Percentiles rank a stretch among this genome's conserved stretches.
Conservation (phyloP, 2,329 filamentous ascomycete species). For the Laburnicola sp. region DNA sequence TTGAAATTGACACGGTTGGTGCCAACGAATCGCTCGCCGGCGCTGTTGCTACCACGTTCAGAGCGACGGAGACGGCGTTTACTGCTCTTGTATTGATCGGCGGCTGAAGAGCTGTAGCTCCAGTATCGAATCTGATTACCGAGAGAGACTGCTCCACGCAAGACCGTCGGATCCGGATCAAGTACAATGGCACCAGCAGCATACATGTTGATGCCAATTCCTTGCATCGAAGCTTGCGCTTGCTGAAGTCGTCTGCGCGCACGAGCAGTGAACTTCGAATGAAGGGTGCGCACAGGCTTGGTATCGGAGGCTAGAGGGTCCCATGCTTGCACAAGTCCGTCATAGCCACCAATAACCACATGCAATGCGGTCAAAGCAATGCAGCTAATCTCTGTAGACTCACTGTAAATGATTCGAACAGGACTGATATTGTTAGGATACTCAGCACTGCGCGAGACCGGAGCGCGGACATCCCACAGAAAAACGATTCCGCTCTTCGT, state of each 20-base stretch:
- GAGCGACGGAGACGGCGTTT: constrained; percentile 78
- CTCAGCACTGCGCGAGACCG: constrained; percentile 57
- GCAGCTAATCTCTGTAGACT: constrained; percentile 83
- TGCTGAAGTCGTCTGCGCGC: constrained; percentile 74
- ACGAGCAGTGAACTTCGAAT: constrained; percentile 79
- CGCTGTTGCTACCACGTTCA: constrained; percentile 64
- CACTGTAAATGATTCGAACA: constrained; percentile 81
- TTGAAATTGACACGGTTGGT: constrained; percentile 70
- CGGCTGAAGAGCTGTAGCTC: constrained; percentile 83
- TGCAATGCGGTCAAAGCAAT: constrained; percentile 84
- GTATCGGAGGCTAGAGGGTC: constrained; percentile 83
- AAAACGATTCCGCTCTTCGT: constrained; percentile 77
- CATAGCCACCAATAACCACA: constrained; percentile 88
- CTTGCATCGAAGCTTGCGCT: constrained; percentile 67
- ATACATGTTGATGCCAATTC: constrained; percentile 73
- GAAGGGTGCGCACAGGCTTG: constrained; percentile 81
- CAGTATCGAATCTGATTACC: constrained; percentile 89
- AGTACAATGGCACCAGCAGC: constrained; percentile 82
- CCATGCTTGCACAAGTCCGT: constrained; percentile 95
- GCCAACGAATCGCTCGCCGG: constrained; percentile 62
- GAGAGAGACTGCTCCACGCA: constrained; percentile 84
- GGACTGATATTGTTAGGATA: constrained; percentile 66
- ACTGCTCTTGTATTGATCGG: constrained; percentile 71
- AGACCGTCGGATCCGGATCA: constrained; percentile 81
- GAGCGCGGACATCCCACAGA: constrained; percentile 81